phyloP scores from a whole-genome alignment of 192 early-diverging fungal species.

The Haplosporangium gracile region DNA sequence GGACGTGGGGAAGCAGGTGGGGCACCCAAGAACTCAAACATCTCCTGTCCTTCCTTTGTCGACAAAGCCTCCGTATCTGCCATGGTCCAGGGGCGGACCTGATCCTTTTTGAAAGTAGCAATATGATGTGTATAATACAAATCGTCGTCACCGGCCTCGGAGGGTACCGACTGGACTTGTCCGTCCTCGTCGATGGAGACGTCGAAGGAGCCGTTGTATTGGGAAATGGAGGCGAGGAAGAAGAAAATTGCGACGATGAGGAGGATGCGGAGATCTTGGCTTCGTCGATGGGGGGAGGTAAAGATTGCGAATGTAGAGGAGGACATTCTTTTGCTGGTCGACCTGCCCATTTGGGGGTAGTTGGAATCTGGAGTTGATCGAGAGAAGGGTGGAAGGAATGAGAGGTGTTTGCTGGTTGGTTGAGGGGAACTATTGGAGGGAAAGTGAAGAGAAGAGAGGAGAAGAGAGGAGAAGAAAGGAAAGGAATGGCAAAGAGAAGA shows the following conservation, averaged over 20 bases:
- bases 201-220: conserved; percentile 37
- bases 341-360: background rate
- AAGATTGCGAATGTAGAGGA: conserved; percentile 8
- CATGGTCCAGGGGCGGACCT: conserved; percentile 21
- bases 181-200: conserved; percentile 31
- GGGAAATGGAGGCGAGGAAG: conserved; percentile 15
- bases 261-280: conserved; percentile 23
- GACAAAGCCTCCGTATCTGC: conserved; percentile 21
- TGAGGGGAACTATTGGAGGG: background rate
- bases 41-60: conserved; percentile 17
- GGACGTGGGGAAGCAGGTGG: background rate
- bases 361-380: background rate
- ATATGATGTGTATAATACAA: conserved; percentile 40
- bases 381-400: background rate
- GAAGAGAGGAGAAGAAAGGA: background rate
- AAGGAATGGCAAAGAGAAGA: background rate
- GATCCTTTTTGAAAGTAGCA: conserved; percentile 9
- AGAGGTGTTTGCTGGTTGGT: background rate
- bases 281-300: background rate
- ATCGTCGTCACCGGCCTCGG: conserved; percentile 16
- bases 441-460: background rate
- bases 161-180: conserved; percentile 24
- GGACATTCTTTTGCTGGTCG: background rate
- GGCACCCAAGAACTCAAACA: conserved; percentile 10
- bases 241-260: conserved; percentile 29